Base-by-base conservation (phyloP, 2,329 filamentous ascomycete genomes). In the Aurifilum marmelostoma region DNA sequence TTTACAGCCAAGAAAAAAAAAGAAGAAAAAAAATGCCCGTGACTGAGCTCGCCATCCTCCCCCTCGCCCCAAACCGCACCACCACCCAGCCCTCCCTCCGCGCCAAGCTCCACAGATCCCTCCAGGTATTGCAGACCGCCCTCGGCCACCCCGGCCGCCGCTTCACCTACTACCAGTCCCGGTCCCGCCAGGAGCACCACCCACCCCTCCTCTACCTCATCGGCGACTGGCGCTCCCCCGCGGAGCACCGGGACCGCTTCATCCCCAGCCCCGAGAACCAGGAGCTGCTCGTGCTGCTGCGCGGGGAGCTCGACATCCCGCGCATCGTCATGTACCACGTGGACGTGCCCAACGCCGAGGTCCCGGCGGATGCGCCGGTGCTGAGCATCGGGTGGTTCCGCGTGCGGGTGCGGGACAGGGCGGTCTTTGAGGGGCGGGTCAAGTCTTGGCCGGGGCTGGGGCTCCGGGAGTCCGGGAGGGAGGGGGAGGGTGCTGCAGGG, bases 251-350 rank as follows among this genome's bases (percentile, higher is more conserved):
- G 64, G 50, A 66, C 14, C n/a, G 37, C 3, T 66, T 66, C 41
- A 60, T 66, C 6, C 64, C 64, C 21, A 59, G 64, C 27, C 54
- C 64, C 21, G 64, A 47, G 18, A 66, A 66, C 16, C 64, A 60
- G 39, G 52, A 60, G n/a, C 27, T 66, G 3, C 27, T 66, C n/a
- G 24, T 3, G 34, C 64, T 60, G 11, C 52, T 66, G 52, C 34
- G 47, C 2, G 37, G 60, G 18, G 52, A 66, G 3, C 37, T 59
- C 24, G 34, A 47, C 32, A 5, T 60, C 27, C 27, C 52, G 9
- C 39, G 34, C 24, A 66, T 66, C 24, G 39, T 50, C 18, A 66
- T 66, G 52, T 60, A 66, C 21, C 64, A 59, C 9, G 52, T 66
- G 12, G 64, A 66, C 18, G 18, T 66, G 37, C 64, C 64, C 11